Evolutionary conservation across 1,139 yeast genomes (phyloP).

Genomic region (Nematodospora anomalae): DNA sequence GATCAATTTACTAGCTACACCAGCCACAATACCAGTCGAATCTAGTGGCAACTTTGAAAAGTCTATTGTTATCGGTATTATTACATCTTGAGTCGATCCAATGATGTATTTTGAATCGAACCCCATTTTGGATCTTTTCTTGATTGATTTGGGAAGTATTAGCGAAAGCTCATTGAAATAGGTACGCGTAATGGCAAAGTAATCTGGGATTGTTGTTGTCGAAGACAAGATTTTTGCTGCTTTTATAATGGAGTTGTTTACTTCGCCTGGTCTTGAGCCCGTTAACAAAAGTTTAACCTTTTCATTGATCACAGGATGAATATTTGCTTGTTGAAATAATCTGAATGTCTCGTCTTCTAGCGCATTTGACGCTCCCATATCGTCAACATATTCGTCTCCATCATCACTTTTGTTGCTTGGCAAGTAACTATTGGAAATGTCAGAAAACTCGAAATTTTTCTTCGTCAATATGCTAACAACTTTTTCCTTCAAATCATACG

Average conservation of each 20-base stretch:
- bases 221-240: slow-evolving; percentile 31
- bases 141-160: slow-evolving; percentile 48
- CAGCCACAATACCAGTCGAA: slow-evolving; percentile 68
- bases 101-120: slow-evolving; percentile 45
- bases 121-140: slow-evolving; percentile 37
- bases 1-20: slow-evolving; percentile 55
- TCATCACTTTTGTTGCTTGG: slow-evolving; percentile 2
- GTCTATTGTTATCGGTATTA: slow-evolving; percentile 60
- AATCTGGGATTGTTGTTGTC: slow-evolving; percentile 37
- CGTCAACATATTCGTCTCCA: slow-evolving; percentile 6
- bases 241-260: slow-evolving; percentile 37
- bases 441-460: slow-evolving; percentile 46
- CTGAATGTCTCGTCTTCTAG: slow-evolving; percentile 39
- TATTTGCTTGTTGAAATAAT: slow-evolving; percentile 39
- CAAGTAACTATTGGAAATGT: slow-evolving; percentile 36
- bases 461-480: slow-evolving; percentile 47
- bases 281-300: slow-evolving; percentile 51
- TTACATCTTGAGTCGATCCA: slow-evolving; percentile 58
- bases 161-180: slow-evolving; percentile 55
- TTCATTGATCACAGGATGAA: slow-evolving; percentile 46
- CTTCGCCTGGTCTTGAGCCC: slow-evolving; percentile 58
- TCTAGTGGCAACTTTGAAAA: slow-evolving; percentile 57
- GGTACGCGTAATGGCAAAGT: slow-evolving; percentile 60
- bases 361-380: slow-evolving; percentile 11
- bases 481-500: slow-evolving; percentile 41